A percentile compares a stretch with the other conserved stretches of the same genome.
These are phyloP conservation scores for Taphrina wiesneri DNA, from an alignment of 1,139 yeast genomes.

Conservation along the genomic window DNA sequence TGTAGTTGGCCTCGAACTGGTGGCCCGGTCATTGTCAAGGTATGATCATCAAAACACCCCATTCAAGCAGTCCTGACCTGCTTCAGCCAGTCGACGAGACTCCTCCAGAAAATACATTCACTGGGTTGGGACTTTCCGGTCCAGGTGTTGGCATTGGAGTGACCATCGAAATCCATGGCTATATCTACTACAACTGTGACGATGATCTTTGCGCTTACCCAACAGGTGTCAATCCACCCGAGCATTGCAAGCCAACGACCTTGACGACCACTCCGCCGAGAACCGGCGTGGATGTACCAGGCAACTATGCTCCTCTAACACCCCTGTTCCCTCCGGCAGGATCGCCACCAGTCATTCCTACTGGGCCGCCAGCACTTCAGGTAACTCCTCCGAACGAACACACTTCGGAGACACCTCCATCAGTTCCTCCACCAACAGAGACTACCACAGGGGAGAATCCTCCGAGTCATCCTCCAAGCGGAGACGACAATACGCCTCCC, in stretches of 20 bases:
- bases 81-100: constrained; percentile 7
- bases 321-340: constrained; percentile 1
- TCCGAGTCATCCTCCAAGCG: neutral
- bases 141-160: neutral
- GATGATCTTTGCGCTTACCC: constrained; percentile 10
- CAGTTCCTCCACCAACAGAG: neutral
- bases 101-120: neutral
- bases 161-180: neutral
- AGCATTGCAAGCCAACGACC: neutral
- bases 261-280: neutral
- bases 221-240: neutral
- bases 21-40: constrained; percentile 15
- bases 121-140: neutral
- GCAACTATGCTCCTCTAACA: constrained; percentile 4
- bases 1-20: constrained; percentile 6
- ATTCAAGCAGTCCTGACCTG: neutral
- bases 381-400: neutral
- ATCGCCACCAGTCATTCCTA: neutral
- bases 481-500: neutral
- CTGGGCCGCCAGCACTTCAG: constrained; percentile 5
- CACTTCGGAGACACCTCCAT: neutral
- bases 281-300: neutral
- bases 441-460: neutral
- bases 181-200: neutral
- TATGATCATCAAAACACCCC: neutral